phyloP scores from a whole-genome alignment of 2,329 filamentous ascomycete genomes.

The Alternaria viburni region DNA sequence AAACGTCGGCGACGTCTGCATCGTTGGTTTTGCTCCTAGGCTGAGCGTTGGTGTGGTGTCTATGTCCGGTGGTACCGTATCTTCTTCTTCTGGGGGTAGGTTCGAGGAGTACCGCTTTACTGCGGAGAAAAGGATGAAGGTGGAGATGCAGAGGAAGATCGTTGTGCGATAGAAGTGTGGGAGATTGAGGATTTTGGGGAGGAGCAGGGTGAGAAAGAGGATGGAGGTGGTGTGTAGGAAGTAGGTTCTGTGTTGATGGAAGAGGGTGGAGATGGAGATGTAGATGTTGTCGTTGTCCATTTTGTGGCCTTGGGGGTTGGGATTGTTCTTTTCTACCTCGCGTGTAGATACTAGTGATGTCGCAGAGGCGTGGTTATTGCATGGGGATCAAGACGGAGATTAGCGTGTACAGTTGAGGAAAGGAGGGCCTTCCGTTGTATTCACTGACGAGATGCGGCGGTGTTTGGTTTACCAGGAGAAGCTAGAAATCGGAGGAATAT shows the following conservation, averaged over 20 bases:
- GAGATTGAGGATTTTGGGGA: not conserved
- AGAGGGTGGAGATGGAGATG: not conserved
- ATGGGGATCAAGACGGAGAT: not conserved
- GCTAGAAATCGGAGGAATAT: not conserved
- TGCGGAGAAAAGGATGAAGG: not conserved
- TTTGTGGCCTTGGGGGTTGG: not conserved
- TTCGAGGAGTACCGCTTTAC: too few relatives aligned
- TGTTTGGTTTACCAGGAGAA: not conserved
- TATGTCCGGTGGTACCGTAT: not conserved
- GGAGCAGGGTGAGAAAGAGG: not conserved
- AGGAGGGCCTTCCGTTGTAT: not conserved
- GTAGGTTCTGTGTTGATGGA: accelerated
- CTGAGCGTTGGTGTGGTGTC: not conserved
- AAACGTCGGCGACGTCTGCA: not conserved
- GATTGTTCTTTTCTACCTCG: too few relatives aligned
- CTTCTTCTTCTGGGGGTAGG: not conserved
- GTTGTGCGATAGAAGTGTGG: not conserved
- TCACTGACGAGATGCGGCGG: not conserved
- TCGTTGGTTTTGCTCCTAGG: not conserved
- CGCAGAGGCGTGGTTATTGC: not conserved
- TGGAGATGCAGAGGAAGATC: not conserved
- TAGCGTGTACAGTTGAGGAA: not conserved
- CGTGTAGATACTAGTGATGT: not conserved
- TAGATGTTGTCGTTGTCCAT: not conserved
- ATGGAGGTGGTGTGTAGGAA: not conserved